phyloP scores from a whole-genome alignment of 2,329 filamentous ascomycete genomes.

The Fusarium xylarioides region DNA sequence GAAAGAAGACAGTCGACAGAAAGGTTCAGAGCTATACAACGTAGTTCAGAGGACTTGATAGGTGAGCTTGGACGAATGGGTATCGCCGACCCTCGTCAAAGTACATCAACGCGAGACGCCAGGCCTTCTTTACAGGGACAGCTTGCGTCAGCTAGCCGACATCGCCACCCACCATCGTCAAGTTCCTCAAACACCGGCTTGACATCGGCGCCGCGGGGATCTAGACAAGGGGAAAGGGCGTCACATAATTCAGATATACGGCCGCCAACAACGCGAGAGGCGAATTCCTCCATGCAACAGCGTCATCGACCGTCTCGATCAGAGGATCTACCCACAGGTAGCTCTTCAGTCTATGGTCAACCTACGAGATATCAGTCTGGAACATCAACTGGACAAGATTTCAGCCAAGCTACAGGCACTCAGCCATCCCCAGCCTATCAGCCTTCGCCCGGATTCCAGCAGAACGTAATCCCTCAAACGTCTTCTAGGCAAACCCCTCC shows the following conservation, averaged over 20 bases:
- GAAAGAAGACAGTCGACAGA: too few relatives aligned
- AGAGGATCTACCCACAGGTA: neutral
- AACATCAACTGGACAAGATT: neutral
- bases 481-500: neutral
- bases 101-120: neutral
- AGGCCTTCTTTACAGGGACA: neutral
- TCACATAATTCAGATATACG: too few relatives aligned
- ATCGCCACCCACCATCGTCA: neutral
- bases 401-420: neutral
- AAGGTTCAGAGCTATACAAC: neutral
- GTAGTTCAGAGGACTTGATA: neutral
- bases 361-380: neutral
- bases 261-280: too few relatives aligned
- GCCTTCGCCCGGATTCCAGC: accelerated
- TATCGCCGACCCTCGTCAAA: neutral
- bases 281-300: too few relatives aligned
- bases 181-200: neutral
- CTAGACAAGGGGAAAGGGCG: too few relatives aligned
- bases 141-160: neutral
- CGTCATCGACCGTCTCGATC: neutral
- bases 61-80: neutral
- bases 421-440: accelerated
- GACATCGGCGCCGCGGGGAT: neutral
- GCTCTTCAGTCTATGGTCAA: neutral
- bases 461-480: neutral